A percentile compares a stretch with the other conserved stretches of the same genome.
These are phyloP conservation scores for Kodamaea laetipori DNA, from an alignment of 805 yeast species.

Conservation along the genomic window DNA sequence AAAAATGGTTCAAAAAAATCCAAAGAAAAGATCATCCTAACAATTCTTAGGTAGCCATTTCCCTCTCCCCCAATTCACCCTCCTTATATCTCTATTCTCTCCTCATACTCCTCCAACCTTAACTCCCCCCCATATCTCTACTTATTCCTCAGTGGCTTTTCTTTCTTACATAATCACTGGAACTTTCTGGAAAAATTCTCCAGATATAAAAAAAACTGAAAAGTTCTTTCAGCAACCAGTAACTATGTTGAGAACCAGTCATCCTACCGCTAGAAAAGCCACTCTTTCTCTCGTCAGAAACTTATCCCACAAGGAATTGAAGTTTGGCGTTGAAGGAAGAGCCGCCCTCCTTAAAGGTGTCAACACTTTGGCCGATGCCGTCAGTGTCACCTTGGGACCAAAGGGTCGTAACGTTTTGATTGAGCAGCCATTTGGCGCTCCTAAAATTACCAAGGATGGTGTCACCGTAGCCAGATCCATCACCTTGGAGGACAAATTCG, in stretches of 20 bases:
- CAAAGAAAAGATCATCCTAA: too few relatives aligned
- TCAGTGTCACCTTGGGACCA: slow-evolving; percentile 94
- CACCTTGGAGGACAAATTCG: slow-evolving; percentile 83
- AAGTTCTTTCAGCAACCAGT: neutral
- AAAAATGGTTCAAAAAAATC: too few relatives aligned
- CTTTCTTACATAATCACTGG: slow-evolving; percentile 5
- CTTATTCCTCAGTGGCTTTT: too few relatives aligned
- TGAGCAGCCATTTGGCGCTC: slow-evolving; percentile 95
- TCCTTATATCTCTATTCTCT: too few relatives aligned
- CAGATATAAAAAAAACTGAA: slow-evolving; percentile 7
- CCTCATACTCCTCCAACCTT: neutral
- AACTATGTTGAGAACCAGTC: slow-evolving; percentile 51
- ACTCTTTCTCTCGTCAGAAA: slow-evolving; percentile 48
- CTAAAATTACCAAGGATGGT: slow-evolving; percentile 99
- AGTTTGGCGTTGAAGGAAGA: slow-evolving; percentile 96
- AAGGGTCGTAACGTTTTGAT: slow-evolving; percentile 96
- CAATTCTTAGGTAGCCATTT: too few relatives aligned
- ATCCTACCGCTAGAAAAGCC: slow-evolving; percentile 44
- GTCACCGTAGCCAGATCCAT: slow-evolving; percentile 93
- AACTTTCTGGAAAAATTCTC: slow-evolving; percentile 19
- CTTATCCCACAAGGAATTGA: slow-evolving; percentile 84
- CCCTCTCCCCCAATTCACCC: too few relatives aligned
- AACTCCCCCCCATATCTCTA: neutral
- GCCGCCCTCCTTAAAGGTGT: slow-evolving; percentile 94
- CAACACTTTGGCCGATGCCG: slow-evolving; percentile 93